Evolutionary conservation across 2,329 filamentous ascomycete species (phyloP).

Genomic region (Fusarium graminum): DNA sequence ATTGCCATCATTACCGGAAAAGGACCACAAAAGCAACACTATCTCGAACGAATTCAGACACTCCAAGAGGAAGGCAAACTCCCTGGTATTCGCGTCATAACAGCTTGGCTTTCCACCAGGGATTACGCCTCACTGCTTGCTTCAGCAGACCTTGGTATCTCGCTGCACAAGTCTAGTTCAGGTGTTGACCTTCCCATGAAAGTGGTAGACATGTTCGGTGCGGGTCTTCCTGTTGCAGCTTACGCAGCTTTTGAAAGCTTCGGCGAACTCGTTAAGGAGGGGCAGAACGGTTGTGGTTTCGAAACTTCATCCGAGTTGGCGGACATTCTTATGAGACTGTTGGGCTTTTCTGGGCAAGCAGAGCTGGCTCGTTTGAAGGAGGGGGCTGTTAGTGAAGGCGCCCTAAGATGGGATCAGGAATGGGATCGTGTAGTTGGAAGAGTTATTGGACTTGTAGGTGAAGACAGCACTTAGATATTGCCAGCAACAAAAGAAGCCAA

Average conservation of each 20-base stretch:
- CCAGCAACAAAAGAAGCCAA: background rate
- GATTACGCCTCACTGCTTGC: conserved; percentile 89
- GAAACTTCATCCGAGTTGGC: conserved; percentile 76
- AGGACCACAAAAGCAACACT: conserved; percentile 84
- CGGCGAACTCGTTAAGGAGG: conserved; percentile 88
- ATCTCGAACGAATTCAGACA: conserved; percentile 73
- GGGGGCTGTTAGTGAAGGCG: conserved; percentile 81
- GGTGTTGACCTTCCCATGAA: conserved; percentile 99
- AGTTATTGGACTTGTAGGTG: conserved; percentile 68
- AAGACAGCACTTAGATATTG: conserved; percentile 30
- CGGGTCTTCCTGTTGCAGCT: conserved; percentile 88
- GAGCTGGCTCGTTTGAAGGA: conserved; percentile 72
- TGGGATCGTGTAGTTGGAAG: conserved; percentile 87
- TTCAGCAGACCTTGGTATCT: conserved; percentile 89
- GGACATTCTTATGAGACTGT: conserved; percentile 72
- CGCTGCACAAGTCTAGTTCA: conserved; percentile 91
- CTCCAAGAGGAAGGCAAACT: conserved; percentile 74
- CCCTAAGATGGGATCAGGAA: conserved; percentile 87
- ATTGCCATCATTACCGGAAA: conserved; percentile 95
- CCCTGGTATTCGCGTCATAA: conserved; percentile 77
- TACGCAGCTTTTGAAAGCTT: conserved; percentile 91
- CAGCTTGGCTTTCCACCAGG: conserved; percentile 85
- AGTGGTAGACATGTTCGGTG: conserved; percentile 98
- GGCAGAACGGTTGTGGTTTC: conserved; percentile 88
- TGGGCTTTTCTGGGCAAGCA: conserved; percentile 63